A percentile compares a stretch with the other conserved stretches of the same genome.
phyloP scores from a whole-genome alignment of 768 basidiomycete genomes.

The Collybiopsis confluens region DNA sequence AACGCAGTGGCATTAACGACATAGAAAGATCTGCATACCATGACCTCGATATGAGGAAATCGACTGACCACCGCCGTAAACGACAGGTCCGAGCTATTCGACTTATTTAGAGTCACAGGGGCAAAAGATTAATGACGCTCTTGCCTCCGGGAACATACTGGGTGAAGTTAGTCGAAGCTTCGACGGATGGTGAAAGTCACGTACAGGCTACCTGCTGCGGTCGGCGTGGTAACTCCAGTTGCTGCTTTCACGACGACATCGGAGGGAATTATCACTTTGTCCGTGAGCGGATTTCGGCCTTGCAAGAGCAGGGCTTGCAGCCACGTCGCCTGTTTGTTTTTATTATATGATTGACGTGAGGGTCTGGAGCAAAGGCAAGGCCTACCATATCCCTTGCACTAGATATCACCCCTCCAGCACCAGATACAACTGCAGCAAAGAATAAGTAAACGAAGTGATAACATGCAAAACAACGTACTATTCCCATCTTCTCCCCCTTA shows the following conservation, averaged over 20 bases:
- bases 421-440: conserved; percentile 21
- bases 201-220: background rate
- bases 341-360: background rate
- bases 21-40: conserved; percentile 12
- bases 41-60: conserved; percentile 22
- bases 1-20: too few relatives aligned
- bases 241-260: conserved; percentile 19
- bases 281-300: conserved; percentile 19
- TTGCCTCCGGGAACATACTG: too few relatives aligned
- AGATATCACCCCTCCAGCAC: conserved; percentile 25
- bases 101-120: background rate
- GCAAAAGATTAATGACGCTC: background rate
- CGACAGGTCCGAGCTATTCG: conserved; percentile 18
- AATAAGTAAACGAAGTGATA: background rate
- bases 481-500: conserved; percentile 20
- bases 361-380: background rate
- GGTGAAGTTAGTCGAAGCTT: too few relatives aligned
- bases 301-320: conserved; percentile 23
- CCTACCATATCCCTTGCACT: conserved; percentile 23
- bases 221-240: conserved; percentile 17
- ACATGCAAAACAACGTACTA: conserved; percentile 4
- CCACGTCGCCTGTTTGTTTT: conserved; percentile 21
- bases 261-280: conserved; percentile 20
- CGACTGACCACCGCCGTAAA: conserved; percentile 26
- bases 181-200: too few relatives aligned